Conservation (phyloP, 176 grass and related monocot genomes). For the Ampelocalamus luodianensis region DNA sequence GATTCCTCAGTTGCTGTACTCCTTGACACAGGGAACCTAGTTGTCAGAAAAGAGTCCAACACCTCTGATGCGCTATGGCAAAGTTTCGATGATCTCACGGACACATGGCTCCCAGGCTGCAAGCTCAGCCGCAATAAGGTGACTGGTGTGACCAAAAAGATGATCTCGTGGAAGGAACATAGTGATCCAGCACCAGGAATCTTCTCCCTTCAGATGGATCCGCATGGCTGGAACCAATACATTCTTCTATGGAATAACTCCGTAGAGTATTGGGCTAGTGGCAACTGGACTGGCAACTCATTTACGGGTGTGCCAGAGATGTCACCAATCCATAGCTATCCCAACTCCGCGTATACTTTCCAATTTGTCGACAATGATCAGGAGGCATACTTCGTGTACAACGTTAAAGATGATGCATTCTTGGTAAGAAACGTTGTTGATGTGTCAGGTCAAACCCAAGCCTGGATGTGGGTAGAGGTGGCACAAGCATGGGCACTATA, state of each 20-base stretch:
- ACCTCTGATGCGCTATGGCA: constrained; percentile 37
- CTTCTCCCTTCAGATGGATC: constrained; percentile 48
- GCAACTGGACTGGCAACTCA: constrained; percentile 33
- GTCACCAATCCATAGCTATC: not conserved
- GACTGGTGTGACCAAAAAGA: not conserved
- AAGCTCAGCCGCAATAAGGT: constrained; percentile 49
- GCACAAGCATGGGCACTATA: constrained; percentile 10
- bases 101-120: constrained; percentile 55
- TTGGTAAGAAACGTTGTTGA: not conserved
- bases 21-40: constrained; percentile 46
- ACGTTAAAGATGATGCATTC: not conserved
- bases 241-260: constrained; percentile 32
- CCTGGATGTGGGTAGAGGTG: constrained; percentile 3
- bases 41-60: constrained; percentile 18
- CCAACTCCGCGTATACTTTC: constrained; percentile 26
- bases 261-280: constrained; percentile 31
- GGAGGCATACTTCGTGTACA: constrained; percentile 45
- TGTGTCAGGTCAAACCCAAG: not conserved
- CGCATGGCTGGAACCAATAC: constrained; percentile 35
- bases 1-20: constrained; percentile 25
- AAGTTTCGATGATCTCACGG: constrained; percentile 47
- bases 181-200: constrained; percentile 48
- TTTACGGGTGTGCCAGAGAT: constrained; percentile 47
- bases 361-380: constrained; percentile 41
- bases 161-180: constrained; percentile 50